Conservation (phyloP, 1,284 basidiomycete genomes). For the Volvariella surrecta region DNA sequence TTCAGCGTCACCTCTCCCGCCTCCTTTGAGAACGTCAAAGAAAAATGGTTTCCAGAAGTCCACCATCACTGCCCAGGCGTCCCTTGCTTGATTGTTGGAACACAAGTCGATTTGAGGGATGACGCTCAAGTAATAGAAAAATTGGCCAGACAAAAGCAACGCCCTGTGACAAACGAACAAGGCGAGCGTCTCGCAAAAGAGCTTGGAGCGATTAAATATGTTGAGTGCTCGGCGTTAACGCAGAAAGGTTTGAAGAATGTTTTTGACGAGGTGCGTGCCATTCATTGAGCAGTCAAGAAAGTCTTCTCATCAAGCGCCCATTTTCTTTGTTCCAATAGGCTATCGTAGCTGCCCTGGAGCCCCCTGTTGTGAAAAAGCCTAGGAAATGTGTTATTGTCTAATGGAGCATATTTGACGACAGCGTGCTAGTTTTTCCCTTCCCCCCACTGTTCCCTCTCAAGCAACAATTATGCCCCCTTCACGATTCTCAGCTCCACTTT, state of each 20-base stretch:
- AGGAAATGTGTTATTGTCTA: conserved; percentile 82
- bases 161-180: conserved; percentile 81
- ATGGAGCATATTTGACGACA: conserved; percentile 20
- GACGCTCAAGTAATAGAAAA: conserved; percentile 93
- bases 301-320: not conserved
- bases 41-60: conserved; percentile 99
- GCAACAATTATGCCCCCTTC: conserved; percentile 16
- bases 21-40: conserved; percentile 99
- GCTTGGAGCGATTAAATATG: conserved; percentile 96
- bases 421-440: conserved; percentile 10
- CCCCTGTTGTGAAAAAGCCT: conserved; percentile 84
- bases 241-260: conserved; percentile 99
- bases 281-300: conserved; percentile 3
- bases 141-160: conserved; percentile 91
- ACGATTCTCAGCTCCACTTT: too few species aligned
- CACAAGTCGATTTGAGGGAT: conserved; percentile 96
- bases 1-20: conserved; percentile 98
- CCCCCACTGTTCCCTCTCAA: conserved; percentile 8
- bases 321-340: conserved; percentile 44
- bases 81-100: conserved; percentile 97
- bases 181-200: conserved; percentile 94
- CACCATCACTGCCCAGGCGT: conserved; percentile 99
- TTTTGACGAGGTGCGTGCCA: conserved; percentile 86
- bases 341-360: conserved; percentile 96
- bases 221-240: conserved; percentile 97